These are phyloP conservation scores for Trichoderma sp. DNA, from an alignment of 2,329 filamentous ascomycete species.

Conservation along the genomic window DNA sequence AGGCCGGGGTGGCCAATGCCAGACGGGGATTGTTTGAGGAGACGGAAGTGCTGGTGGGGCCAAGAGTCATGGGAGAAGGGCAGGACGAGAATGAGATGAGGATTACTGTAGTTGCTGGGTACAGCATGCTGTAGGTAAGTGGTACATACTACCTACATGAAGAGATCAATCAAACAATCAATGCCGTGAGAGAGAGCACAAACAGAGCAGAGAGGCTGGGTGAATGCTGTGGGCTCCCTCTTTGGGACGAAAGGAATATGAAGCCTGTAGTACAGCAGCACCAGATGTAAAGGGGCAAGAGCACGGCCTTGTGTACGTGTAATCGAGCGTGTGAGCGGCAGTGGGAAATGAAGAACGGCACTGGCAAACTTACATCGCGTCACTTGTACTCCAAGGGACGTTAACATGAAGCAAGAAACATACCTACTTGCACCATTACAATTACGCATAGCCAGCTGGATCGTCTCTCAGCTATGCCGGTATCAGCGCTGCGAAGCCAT, in stretches of 20 bases:
- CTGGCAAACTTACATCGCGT: not conserved
- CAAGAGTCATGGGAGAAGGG: not conserved
- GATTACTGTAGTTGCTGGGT: not conserved
- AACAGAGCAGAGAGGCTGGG: too few species aligned
- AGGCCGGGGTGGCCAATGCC: not conserved
- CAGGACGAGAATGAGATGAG: not conserved
- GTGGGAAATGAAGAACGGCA: constrained; percentile 16
- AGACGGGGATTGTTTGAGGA: not conserved
- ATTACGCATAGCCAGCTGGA: not conserved
- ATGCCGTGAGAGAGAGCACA: too few species aligned
- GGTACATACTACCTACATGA: not conserved
- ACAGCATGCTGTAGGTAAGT: not conserved
- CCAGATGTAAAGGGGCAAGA: not conserved
- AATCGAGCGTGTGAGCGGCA: constrained; percentile 8
- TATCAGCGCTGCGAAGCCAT: not conserved
- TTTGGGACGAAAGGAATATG: not conserved
- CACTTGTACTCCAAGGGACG: not conserved
- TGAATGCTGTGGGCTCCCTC: too few species aligned
- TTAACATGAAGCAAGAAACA: not conserved
- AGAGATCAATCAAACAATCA: not conserved
- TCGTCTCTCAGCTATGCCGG: not conserved
- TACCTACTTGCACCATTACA: too few species aligned
- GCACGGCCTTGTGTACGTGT: not conserved
- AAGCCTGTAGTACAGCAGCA: not conserved
- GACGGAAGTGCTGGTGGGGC: not conserved